Conservation (phyloP, 768 basidiomycete genomes). For the Tylopilus sp. region DNA sequence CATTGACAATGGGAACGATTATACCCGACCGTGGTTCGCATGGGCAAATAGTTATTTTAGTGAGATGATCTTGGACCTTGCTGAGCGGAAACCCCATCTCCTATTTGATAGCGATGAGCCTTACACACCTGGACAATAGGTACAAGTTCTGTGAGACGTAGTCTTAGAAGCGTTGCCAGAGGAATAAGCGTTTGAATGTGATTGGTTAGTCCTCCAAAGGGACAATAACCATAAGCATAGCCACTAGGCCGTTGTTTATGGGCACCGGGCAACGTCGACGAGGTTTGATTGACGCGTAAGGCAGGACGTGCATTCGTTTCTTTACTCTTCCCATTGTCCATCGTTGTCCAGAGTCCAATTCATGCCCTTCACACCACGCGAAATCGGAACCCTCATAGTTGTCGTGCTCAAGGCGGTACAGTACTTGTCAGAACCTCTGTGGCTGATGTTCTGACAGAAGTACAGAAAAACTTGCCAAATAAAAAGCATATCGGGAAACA, state of each 20-base stretch:
- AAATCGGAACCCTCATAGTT: constrained; percentile 91
- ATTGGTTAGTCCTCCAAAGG: no score
- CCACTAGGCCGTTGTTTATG: constrained; percentile 16
- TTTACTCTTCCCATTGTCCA: constrained; percentile 1
- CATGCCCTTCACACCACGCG: constrained; percentile 62
- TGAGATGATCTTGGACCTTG: constrained; percentile 77
- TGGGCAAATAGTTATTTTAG: constrained; percentile 85
- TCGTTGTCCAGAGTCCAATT: constrained; percentile 6
- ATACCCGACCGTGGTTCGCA: constrained; percentile 76
- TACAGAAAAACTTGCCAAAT: constrained; percentile 82
- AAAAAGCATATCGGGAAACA: constrained; percentile 95
- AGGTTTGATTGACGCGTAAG: constrained; percentile 16
- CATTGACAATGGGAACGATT: constrained; percentile 53
- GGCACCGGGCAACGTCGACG: constrained; percentile 6
- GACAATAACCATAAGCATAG: constrained; percentile 12
- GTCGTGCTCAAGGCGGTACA: constrained; percentile 93
- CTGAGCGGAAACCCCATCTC: constrained; percentile 66
- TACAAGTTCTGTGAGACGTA: background rate
- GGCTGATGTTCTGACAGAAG: constrained; percentile 18
- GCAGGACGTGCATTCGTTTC: constrained; percentile 12
- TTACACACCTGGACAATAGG: constrained; percentile 51
- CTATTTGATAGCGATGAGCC: constrained; percentile 54
- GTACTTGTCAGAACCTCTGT: constrained; percentile 16
- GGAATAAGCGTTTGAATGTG: background rate
- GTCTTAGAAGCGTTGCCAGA: background rate